A percentile compares a stretch with the other conserved stretches of the same genome.
Evolutionary conservation across 108 stramenopile species (phyloP).

Genomic region (Discostella pseudostelligera): DNA sequence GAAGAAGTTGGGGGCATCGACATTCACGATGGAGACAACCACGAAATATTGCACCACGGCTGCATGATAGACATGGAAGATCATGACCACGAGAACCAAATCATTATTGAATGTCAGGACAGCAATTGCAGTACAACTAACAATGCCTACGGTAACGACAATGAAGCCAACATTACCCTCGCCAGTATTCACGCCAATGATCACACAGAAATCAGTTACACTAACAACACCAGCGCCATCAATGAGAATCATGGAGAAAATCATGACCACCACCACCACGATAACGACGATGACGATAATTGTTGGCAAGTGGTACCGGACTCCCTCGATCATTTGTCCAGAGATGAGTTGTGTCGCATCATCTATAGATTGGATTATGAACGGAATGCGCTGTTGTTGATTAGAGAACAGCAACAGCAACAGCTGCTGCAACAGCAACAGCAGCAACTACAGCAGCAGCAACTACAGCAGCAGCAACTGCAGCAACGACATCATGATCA

Average conservation of each 20-base stretch:
- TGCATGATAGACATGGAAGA: no score
- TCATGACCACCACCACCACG: not conserved
- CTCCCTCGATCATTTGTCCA: conserved; percentile 21
- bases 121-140: no score
- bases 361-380: conserved; percentile 31
- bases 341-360: conserved; percentile 33
- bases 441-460: not conserved
- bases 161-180: no score
- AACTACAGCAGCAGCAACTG: conserved; percentile 1
- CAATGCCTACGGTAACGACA: no score
- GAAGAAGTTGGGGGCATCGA: no score
- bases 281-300: not conserved
- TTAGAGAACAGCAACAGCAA: not conserved
- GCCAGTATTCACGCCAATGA: no score
- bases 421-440: not conserved
- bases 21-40: no score
- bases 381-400: conserved; percentile 15
- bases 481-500: not conserved
- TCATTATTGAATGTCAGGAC: no score
- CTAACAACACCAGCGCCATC: not conserved
- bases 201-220: not conserved
- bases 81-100: no score
- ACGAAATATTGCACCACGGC: no score
- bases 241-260: not conserved
- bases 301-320: conserved; percentile 23